Base-by-base conservation (phyloP, 371 early-diverging fungal species). In the Lichtheimia corymbifera region DNA sequence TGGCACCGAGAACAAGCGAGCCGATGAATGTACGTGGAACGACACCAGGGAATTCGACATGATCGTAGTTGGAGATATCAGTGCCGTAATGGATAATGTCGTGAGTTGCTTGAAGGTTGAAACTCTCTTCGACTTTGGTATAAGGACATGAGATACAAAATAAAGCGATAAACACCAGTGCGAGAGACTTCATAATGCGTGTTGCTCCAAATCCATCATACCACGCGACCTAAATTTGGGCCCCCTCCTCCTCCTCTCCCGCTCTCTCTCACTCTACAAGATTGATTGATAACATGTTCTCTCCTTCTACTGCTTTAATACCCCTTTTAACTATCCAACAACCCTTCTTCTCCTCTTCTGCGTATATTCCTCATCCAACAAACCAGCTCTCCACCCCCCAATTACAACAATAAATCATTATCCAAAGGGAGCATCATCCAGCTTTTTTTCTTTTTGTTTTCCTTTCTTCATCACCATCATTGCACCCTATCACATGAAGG, bases 111-210 rank as follows among this genome's bases (percentile, higher is more conserved):
- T 98, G 98, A 47, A 93, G 55, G 66, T 92, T 93, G 77, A 98
- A 98, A 63, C 93, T 92, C 68, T 98, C 98, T 73, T 98, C 97
- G 30, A 98, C 97, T 75, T 97, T 96, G 50, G 94, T 93, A 71
- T 76, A 97, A 0, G 97, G 97, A 35, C 86, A 83, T 15, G 72
- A 58, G 28, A 77, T 49, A 28, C 76, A 73, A 59, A 85, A 77
- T 28, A 68, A 7, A 15, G 70, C 58, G 22, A 86, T 70, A 50
- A 87, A 53, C 14, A 61, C 51, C 17, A 71, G 43, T 62, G 67
- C 71, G 56, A 62, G 63, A 60, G 62, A 64, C 51, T 72, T 77
- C 71, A 72, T 77, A 24, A n/a, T 47, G 47, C 47, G n/a, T 18
- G 47, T n/a, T 47, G 22, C 47, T 17, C 22, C 47, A 22, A 0